Evolutionary conservation across 352 stramenopile species (phyloP).

Genomic region (Phytophthora aleatoria): DNA sequence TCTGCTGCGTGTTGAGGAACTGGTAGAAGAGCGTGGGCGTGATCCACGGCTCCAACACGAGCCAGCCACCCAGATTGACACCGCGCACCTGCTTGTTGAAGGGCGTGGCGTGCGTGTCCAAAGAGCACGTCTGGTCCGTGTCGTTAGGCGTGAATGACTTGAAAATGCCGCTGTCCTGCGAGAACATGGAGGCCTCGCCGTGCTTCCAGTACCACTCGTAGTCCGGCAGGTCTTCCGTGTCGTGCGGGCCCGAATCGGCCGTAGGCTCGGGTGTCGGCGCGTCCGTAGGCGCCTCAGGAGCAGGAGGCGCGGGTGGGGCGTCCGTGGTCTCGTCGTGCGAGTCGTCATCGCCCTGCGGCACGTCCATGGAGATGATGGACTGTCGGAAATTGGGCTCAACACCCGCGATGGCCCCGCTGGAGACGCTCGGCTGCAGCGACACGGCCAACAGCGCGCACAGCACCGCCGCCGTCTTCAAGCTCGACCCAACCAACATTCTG

Average conservation of each 20-base stretch:
- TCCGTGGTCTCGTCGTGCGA: conserved; percentile 19
- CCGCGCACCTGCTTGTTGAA: conserved; percentile 75
- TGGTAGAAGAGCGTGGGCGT: conserved; percentile 97
- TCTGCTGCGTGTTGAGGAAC: conserved; percentile 87
- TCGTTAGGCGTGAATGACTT: conserved; percentile 70
- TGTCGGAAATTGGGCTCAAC: neutral
- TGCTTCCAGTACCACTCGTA: conserved; percentile 80
- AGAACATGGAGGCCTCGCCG: conserved; percentile 55
- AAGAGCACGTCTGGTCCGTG: conserved; percentile 65
- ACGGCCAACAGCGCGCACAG: conserved; percentile 29
- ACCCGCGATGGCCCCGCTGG: neutral
- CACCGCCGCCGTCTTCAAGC: conserved; percentile 24
- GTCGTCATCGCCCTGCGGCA: conserved; percentile 16
- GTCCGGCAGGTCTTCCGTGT: conserved; percentile 27
- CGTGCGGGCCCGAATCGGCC: conserved; percentile 18
- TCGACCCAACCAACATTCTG: conserved; percentile 31
- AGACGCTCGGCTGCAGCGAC: conserved; percentile 19
- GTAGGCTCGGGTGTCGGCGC: conserved; percentile 5
- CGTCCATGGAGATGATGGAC: conserved; percentile 13
- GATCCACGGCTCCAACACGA: conserved; percentile 98
- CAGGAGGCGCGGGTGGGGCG: conserved; percentile 2
- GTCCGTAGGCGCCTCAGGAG: conserved; percentile 10
- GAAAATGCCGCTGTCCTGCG: conserved; percentile 52
- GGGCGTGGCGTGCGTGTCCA: conserved; percentile 61
- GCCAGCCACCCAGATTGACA: conserved; percentile 94